These are phyloP conservation scores for Magnusiomyces magnusii DNA, from an alignment of 1,139 yeast species.

Conservation along the genomic window DNA sequence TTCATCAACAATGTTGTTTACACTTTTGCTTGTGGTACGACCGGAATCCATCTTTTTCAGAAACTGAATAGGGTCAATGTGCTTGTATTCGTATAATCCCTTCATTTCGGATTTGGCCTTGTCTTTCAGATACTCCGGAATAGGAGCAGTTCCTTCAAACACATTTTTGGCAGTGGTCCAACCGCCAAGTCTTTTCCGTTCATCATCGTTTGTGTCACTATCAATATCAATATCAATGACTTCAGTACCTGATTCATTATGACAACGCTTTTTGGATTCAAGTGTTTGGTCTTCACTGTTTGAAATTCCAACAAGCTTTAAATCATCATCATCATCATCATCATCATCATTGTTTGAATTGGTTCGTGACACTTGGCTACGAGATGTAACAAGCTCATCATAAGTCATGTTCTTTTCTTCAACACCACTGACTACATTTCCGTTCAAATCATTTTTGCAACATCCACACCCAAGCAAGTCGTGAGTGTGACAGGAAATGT, in stretches of 20 bases:
- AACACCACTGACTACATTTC: not conserved
- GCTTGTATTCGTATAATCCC: constrained; percentile 52
- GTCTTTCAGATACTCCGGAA: constrained; percentile 21
- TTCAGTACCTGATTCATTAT: not conserved
- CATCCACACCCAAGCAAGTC: constrained; percentile 74
- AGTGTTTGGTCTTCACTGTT: not conserved
- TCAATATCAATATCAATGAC: not conserved
- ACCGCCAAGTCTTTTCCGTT: constrained; percentile 25
- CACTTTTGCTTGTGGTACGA: not conserved
- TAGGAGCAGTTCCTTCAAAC: constrained; percentile 24
- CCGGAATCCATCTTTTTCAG: not conserved
- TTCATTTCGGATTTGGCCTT: constrained; percentile 37
- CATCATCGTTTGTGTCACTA: not conserved
- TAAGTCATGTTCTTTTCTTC: constrained; percentile 39
- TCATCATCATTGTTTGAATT: not conserved
- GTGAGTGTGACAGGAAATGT: constrained; percentile 67
- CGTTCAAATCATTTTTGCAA: constrained; percentile 15
- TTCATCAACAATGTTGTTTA: not conserved
- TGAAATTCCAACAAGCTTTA: not conserved
- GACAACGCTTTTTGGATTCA: not conserved
- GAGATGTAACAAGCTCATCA: constrained; percentile 21
- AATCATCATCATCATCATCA: not conserved
- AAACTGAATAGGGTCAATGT: constrained; percentile 36
- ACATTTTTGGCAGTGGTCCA: constrained; percentile 44
- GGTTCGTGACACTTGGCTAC: not conserved